Conservation (phyloP, 805 yeast genomes). For the Pichia occidentalis region DNA sequence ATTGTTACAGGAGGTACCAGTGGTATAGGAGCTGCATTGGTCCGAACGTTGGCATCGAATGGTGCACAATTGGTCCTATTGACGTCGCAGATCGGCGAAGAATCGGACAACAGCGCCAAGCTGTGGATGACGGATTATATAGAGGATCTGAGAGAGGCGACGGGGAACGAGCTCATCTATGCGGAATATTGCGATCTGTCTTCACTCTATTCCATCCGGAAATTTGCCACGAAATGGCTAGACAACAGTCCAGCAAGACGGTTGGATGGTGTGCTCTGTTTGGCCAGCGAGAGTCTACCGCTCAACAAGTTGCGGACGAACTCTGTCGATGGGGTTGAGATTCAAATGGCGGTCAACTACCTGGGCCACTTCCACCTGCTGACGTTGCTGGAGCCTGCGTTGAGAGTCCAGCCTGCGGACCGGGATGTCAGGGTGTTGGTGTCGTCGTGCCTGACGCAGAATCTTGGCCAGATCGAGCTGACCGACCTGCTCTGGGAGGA, state of each 20-base stretch:
- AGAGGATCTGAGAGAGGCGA: constrained; percentile 63
- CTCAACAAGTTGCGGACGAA: constrained; percentile 55
- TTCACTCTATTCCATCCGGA: constrained; percentile 67
- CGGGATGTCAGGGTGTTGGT: constrained; percentile 81
- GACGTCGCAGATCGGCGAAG: constrained; percentile 42
- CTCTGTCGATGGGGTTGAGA: constrained; percentile 78
- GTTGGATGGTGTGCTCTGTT: constrained; percentile 81
- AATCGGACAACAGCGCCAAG: constrained; percentile 35
- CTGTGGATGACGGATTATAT: constrained; percentile 74
- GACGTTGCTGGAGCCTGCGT: constrained; percentile 72
- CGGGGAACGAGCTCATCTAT: constrained; percentile 70
- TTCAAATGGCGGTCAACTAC: constrained; percentile 79
- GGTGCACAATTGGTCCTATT: constrained; percentile 88
- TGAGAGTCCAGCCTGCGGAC: constrained; percentile 88
- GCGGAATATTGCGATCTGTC: constrained; percentile 86
- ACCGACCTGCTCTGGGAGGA: constrained; percentile 58
- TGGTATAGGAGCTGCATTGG: constrained; percentile 79
- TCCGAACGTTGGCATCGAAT: constrained; percentile 59
- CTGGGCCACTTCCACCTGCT: constrained; percentile 75
- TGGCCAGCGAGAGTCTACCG: constrained; percentile 82
- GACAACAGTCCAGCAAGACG: constrained; percentile 88
- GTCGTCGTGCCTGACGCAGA: constrained; percentile 74
- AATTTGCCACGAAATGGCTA: constrained; percentile 91
- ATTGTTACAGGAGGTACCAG: constrained; percentile 90
- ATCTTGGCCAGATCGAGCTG: constrained; percentile 59